These are phyloP conservation scores for Ordospora pajunii DNA, from an alignment of 371 early-diverging fungal species.

Conservation along the genomic window DNA sequence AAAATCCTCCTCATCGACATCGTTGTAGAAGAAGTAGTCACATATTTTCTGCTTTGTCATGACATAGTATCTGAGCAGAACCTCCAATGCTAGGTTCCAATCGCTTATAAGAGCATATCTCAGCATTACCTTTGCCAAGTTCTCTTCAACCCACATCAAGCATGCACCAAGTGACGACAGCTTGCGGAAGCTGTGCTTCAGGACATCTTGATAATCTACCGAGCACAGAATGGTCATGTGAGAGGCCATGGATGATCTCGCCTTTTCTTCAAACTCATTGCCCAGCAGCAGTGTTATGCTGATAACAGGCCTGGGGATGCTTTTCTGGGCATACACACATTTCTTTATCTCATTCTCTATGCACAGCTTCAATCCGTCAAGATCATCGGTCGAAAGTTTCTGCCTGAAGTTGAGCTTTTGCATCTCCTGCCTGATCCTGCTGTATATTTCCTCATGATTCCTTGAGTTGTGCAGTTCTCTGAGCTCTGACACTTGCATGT, in stretches of 20 bases:
- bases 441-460: conserved; percentile 18
- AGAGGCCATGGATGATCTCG: neutral
- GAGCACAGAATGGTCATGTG: conserved; percentile 1
- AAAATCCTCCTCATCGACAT: conserved; percentile 16
- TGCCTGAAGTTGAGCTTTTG: neutral
- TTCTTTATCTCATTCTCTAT: conserved; percentile 21
- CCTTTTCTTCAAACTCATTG: conserved; percentile 2
- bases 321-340: neutral
- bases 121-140: neutral
- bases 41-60: conserved; percentile 47
- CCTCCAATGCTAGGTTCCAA: conserved; percentile 27
- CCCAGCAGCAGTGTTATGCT: conserved; percentile 28
- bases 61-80: neutral
- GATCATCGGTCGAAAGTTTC: neutral
- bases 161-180: conserved; percentile 18
- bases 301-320: conserved; percentile 17
- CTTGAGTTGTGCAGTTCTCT: neutral
- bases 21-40: conserved; percentile 36
- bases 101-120: conserved; percentile 28
- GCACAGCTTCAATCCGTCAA: neutral
- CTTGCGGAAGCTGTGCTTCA: conserved; percentile 10
- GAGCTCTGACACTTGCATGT: neutral
- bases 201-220: conserved; percentile 15
- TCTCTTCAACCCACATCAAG: conserved; percentile 24
- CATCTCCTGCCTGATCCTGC: neutral